Evolutionary conservation across 208 protist species (phyloP), one percentile per base, ranked within the genome.

Genomic region (Phytomonas sp.): DNA sequence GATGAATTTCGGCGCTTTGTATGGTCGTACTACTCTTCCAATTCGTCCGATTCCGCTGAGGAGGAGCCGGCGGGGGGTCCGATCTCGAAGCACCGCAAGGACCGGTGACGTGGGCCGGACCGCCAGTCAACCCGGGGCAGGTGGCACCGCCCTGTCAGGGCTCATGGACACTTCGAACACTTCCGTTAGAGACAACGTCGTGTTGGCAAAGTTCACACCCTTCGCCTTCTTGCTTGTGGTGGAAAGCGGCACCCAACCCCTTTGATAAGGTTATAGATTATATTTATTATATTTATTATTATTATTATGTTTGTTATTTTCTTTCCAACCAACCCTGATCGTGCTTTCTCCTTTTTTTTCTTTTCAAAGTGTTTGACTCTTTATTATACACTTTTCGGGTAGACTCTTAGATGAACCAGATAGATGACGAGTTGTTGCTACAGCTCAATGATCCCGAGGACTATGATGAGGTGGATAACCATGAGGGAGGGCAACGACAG

Each of bases 341-440:
- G 3, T 49, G 40, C 14, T 49, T 4, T 49, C 12, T 23, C 14
- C 12, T 49, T 49, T 49, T 4, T 49, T 19, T 23, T 16, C 12
- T 49, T 49, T 49, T 4, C 60, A 23, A 2, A 42, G 31, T 23
- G 45, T 66, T 66, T 56, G 8, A 66, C 29, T 66, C 7, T 63
- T 61, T 4, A 68, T 56, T 40, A 34, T 67, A 31, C 60, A 23
- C 45, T 56, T 60, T 69, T 61, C 42, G 19, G 66, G 67, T 69
- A 30, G 56, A 66, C 40, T 64, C 71, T 31, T 49, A 81, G 31
- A 67, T 74, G 63, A 33, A 66, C 36, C 70, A 72, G 30, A 84
- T 91, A 81, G 88, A 93, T 49, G 88, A 93, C 67, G 88, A 93
- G 45, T 70, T 93, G 34, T 66, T 93, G 19, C 72, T 93, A 45